phyloP scores from a whole-genome alignment of 345 rosid species.

The Odontarrhena argentea region DNA sequence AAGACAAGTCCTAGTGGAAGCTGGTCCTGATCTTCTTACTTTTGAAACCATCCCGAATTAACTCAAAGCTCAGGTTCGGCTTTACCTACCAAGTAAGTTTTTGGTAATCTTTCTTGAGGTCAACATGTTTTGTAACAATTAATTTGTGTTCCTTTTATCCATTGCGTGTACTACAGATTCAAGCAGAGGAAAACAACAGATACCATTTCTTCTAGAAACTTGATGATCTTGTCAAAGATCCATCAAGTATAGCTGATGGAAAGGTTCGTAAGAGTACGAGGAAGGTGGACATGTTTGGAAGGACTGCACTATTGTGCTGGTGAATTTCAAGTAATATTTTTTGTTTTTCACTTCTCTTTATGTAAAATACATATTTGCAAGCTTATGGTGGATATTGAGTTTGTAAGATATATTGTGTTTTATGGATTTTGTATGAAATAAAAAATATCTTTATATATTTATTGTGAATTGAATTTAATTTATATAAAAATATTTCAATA shows the following conservation, averaged over 20 bases:
- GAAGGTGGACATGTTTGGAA: constrained; percentile 88
- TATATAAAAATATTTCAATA: too few species aligned
- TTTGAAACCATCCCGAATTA: constrained; percentile 92
- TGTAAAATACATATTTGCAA: constrained; percentile 16
- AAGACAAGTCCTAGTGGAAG: constrained; percentile 78
- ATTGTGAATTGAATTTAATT: too few species aligned
- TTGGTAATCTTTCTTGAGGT: too few species aligned
- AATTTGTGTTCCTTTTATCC: too few species aligned
- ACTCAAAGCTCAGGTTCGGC: constrained; percentile 83
- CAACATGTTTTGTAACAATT: too few species aligned
- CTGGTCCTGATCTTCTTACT: constrained; percentile 87
- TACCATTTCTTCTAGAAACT: constrained; percentile 97
- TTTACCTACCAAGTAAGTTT: neutral
- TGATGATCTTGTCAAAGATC: constrained; percentile 97
- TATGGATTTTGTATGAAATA: too few species aligned
- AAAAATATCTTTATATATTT: too few species aligned
- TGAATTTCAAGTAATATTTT: constrained; percentile 77
- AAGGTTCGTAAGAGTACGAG: constrained; percentile 97
- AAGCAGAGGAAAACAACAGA: constrained; percentile 59
- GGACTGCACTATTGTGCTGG: constrained; percentile 90
- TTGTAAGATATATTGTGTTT: too few species aligned
- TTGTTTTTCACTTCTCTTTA: constrained; percentile 7
- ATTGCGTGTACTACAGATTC: constrained; percentile 43
- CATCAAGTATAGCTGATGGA: constrained; percentile 91
- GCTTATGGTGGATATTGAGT: too few species aligned